These are phyloP conservation scores for Neurospora sp. DNA, from an alignment of 495 filamentous ascomycete genomes.

Conservation along the genomic window DNA sequence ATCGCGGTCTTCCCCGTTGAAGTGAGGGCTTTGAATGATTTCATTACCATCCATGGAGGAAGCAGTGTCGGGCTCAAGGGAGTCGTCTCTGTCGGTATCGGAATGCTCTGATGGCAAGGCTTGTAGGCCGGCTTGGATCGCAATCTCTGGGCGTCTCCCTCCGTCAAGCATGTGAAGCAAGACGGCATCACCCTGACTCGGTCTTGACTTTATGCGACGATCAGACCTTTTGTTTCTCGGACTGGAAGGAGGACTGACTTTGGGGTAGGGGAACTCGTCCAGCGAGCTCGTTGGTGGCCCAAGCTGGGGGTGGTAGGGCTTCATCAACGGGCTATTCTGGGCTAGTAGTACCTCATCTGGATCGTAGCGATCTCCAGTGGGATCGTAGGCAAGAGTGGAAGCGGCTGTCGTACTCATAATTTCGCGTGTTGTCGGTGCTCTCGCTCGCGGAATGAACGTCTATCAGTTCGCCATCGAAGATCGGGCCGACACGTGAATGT, in stretches of 20 bases:
- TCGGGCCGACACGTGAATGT: background rate
- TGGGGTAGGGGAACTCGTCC: slow-evolving; percentile 17
- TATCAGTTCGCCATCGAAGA: slow-evolving; percentile 24
- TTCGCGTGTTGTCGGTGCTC: slow-evolving; percentile 23
- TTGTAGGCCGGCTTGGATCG: slow-evolving; percentile 29
- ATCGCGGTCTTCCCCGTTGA: slow-evolving; percentile 4
- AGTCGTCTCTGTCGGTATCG: slow-evolving; percentile 7
- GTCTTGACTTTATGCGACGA: slow-evolving; percentile 30
- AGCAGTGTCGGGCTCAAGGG: background rate
- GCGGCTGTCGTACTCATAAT: slow-evolving; percentile 34
- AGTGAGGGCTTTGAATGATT: slow-evolving; percentile 1
- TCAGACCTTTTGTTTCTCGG: slow-evolving; percentile 29
- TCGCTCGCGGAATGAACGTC: slow-evolving; percentile 16
- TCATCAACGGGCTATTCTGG: slow-evolving; percentile 32
- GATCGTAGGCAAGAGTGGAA: slow-evolving; percentile 28
- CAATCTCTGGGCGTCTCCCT: slow-evolving; percentile 37
- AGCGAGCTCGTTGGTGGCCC: slow-evolving; percentile 28
- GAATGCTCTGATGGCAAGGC: slow-evolving; percentile 24
- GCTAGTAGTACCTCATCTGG: slow-evolving; percentile 32
- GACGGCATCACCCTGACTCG: slow-evolving; percentile 44
- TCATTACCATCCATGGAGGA: background rate
- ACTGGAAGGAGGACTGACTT: slow-evolving; percentile 30
- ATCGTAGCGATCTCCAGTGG: slow-evolving; percentile 34
- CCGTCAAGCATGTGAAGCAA: slow-evolving; percentile 42
- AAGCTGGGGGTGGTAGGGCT: slow-evolving; percentile 30